Evolutionary conservation across 345 rosid genomes (phyloP), one percentile per base, ranked within the genome.

Genomic region (Microthlaspi erraticum): DNA sequence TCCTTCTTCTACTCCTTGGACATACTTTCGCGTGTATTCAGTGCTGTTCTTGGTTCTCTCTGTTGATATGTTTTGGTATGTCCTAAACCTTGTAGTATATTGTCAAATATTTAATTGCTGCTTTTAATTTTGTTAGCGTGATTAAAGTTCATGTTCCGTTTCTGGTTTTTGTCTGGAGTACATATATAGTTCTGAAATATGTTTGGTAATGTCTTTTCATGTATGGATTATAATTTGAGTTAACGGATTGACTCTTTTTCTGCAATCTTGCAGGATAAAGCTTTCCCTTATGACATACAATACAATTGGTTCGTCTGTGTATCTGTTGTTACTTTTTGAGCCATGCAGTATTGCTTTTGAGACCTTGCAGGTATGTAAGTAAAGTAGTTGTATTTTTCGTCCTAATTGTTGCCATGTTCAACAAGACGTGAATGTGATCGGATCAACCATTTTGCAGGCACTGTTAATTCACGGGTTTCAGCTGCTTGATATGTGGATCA

Each of bases 391-490:
- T 32, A 3, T 29, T 52, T 31, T 17, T 45, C 16, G 8, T 44
- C 34, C n/a, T 17, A 43, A 31, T 39, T 53, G 19, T 19, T 55
- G 33, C 33, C 54, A 46, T 63, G 39, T 69, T 48, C 32, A 29
- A 4, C 46, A 48, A 17, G 20, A 57, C 29, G 50, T 59, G n/a
- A n/a, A n/a, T n/a, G n/a, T 76, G 34, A 70, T 41, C 11, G 10
- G n/a, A 16, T 51, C 11, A 16, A 16, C 43, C 11, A 16, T 70
- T 38, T 60, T 81, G 83, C 77, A 92, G 98, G 98, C 93, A 23
- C 78, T 88, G 80, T 71, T 90, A 79, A 88, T 92, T 63, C 98
- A 92, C 60, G 98, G 98, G 33, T 92, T 92, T 81, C 98, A 92
- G 81, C 67, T 89, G 59, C 91, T 92, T 74, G 98, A 92, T 71